Evolutionary conservation across 768 basidiomycete genomes (phyloP).

Genomic region (Suillus cothurnatus): DNA sequence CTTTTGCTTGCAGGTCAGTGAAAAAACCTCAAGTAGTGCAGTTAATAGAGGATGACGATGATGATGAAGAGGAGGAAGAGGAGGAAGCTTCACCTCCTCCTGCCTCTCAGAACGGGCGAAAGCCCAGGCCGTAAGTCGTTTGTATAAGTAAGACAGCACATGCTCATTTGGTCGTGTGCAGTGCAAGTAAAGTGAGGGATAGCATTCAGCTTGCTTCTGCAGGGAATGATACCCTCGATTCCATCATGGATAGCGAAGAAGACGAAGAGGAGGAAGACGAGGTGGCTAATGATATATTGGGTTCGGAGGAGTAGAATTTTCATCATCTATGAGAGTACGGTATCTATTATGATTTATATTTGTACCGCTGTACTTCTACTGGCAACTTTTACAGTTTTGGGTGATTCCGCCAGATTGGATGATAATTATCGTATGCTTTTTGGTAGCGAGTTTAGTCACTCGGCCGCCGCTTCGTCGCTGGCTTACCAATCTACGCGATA

Average conservation of each 20-base stretch:
- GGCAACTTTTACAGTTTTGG: not conserved
- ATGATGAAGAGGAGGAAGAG: slow-evolving; percentile 47
- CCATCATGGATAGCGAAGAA: slow-evolving; percentile 56
- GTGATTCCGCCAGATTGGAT: too few relatives aligned
- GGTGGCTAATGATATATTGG: slow-evolving; percentile 47
- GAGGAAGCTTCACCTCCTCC: slow-evolving; percentile 42
- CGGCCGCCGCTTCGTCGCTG: too few relatives aligned
- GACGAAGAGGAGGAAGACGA: slow-evolving; percentile 48
- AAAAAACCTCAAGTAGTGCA: slow-evolving; percentile 39
- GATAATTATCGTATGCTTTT: too few relatives aligned
- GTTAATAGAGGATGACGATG: slow-evolving; percentile 22
- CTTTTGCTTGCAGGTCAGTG: slow-evolving; percentile 33
- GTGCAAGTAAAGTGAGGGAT: slow-evolving; percentile 19
- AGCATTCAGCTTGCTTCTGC: slow-evolving; percentile 15
- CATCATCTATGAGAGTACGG: not conserved
- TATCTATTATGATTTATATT: slow-evolving; percentile 9
- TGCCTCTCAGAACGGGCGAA: slow-evolving; percentile 9
- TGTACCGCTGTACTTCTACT: not conserved
- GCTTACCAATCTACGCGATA: too few relatives aligned
- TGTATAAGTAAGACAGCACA: not conserved
- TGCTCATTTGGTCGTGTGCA: slow-evolving; percentile 8
- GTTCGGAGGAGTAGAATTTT: slow-evolving; percentile 25
- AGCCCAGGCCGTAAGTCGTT: slow-evolving; percentile 15
- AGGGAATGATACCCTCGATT: slow-evolving; percentile 38
- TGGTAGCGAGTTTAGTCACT: too few relatives aligned